Conservation (phyloP, 371 early-diverging fungal species). For the Batrachochytrium dendrobatidis region DNA sequence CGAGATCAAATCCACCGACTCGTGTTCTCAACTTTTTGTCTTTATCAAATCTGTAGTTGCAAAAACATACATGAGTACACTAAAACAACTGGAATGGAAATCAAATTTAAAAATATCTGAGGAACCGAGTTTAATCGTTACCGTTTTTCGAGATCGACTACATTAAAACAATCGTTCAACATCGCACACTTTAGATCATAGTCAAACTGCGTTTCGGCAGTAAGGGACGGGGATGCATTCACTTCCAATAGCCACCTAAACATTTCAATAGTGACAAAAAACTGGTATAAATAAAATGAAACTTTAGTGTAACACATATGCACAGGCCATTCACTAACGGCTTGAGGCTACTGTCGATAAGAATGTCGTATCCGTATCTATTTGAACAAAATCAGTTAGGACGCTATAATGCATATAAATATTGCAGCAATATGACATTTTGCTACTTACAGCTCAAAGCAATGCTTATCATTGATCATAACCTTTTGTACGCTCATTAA, state of each 20-base stretch:
- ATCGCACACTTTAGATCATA: slow-evolving; percentile 49
- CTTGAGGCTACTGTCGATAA: slow-evolving; percentile 47
- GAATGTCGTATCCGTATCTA: slow-evolving; percentile 51
- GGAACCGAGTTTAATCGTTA: slow-evolving; percentile 6
- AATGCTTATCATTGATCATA: slow-evolving; percentile 56
- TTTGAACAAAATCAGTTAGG: neutral
- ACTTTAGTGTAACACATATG: no score
- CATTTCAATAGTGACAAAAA: no score
- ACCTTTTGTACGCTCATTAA: slow-evolving; percentile 50
- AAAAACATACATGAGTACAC: neutral
- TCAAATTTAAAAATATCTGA: neutral
- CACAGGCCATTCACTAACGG: slow-evolving; percentile 30
- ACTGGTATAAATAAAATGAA: no score
- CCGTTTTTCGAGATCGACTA: slow-evolving; percentile 44
- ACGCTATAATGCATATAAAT: neutral
- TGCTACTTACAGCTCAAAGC: slow-evolving; percentile 44
- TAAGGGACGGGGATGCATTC: slow-evolving; percentile 49
- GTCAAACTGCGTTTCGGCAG: slow-evolving; percentile 52
- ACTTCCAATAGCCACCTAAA: slow-evolving; percentile 50
- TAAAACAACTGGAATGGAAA: no score
- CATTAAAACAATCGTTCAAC: slow-evolving; percentile 49
- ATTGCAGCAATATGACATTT: neutral
- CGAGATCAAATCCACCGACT: slow-evolving; percentile 52
- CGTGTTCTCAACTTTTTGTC: slow-evolving; percentile 25
- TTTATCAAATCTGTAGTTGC: neutral